Conservation (phyloP, 2,329 filamentous ascomycete species). For the Colletotrichum chrysophilum region DNA sequence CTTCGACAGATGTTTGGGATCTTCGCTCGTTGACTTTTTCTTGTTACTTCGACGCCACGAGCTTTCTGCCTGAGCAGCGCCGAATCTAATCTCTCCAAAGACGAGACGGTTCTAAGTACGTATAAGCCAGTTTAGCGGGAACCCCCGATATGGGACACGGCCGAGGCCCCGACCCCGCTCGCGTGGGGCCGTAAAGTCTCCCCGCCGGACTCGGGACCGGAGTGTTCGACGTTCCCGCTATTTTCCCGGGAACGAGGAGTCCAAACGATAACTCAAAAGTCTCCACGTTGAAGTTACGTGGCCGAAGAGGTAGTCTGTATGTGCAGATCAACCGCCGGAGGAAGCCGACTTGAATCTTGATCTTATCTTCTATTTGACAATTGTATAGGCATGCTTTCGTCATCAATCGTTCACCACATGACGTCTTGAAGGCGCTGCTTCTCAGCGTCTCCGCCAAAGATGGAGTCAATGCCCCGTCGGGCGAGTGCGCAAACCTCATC, state of each 20-base stretch:
- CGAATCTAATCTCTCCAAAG: neutral
- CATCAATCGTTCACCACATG: constrained; percentile 46
- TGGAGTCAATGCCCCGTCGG: constrained; percentile 65
- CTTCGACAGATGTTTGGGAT: neutral
- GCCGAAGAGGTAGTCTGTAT: neutral
- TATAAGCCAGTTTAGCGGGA: neutral
- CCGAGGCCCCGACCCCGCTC: neutral
- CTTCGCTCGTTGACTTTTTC: neutral
- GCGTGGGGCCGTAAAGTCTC: neutral
- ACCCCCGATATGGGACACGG: neutral
- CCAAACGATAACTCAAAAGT: neutral
- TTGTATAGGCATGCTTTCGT: neutral
- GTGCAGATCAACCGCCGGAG: neutral
- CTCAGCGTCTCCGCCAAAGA: constrained; percentile 70
- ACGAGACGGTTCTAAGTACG: neutral
- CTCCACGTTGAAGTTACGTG: neutral
- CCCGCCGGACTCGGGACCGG: neutral
- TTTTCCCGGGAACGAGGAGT: neutral
- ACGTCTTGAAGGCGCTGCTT: constrained; percentile 58
- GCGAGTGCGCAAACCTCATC: constrained; percentile 58
- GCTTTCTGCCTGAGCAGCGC: neutral
- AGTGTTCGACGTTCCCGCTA: neutral
- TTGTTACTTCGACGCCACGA: neutral
- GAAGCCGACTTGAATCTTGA: neutral
- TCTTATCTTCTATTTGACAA: neutral